Conservation (phyloP, 345 rosid species). For the Diplotaxis tenuifolia region DNA sequence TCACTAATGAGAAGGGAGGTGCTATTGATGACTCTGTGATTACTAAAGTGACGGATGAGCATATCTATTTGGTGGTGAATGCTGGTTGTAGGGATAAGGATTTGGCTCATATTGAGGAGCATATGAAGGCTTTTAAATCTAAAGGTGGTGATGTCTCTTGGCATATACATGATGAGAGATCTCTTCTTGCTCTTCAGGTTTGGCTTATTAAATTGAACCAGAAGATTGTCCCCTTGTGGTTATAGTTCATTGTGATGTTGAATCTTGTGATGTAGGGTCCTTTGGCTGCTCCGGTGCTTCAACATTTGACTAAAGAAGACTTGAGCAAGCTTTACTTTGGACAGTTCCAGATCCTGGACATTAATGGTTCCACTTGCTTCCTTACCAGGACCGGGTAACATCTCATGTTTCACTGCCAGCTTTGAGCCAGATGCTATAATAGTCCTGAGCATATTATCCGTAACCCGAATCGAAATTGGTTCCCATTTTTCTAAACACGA, state of each 20-base stretch:
- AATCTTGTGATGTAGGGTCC: slow-evolving; percentile 61
- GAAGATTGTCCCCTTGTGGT: background rate
- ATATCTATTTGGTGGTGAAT: slow-evolving; percentile 90
- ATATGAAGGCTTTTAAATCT: slow-evolving; percentile 87
- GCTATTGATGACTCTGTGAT: slow-evolving; percentile 96
- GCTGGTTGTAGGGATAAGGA: slow-evolving; percentile 99
- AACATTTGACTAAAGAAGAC: slow-evolving; percentile 81
- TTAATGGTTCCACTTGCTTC: slow-evolving; percentile 77
- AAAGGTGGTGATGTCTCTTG: slow-evolving; percentile 96
- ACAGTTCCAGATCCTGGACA: slow-evolving; percentile 74
- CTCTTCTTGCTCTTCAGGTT: slow-evolving; percentile 98
- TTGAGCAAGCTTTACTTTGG: slow-evolving; percentile 93
- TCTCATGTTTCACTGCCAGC: slow-evolving; percentile 15
- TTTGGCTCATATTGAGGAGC: slow-evolving; percentile 93
- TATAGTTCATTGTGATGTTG: background rate
- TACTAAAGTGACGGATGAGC: slow-evolving; percentile 79
- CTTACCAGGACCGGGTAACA: slow-evolving; percentile 94
- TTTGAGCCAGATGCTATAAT: background rate
- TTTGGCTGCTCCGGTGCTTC: slow-evolving; percentile 89
- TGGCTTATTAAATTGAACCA: background rate
- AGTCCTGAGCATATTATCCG: no score
- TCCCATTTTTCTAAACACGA: no score
- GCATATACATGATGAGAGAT: slow-evolving; percentile 97
- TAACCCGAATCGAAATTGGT: no score
- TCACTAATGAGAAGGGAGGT: slow-evolving; percentile 94